A percentile compares a stretch with the other conserved stretches of the same genome.
Evolutionary conservation across 1,284 basidiomycete genomes (phyloP).

Genomic region (Xerocomus nothofagi): DNA sequence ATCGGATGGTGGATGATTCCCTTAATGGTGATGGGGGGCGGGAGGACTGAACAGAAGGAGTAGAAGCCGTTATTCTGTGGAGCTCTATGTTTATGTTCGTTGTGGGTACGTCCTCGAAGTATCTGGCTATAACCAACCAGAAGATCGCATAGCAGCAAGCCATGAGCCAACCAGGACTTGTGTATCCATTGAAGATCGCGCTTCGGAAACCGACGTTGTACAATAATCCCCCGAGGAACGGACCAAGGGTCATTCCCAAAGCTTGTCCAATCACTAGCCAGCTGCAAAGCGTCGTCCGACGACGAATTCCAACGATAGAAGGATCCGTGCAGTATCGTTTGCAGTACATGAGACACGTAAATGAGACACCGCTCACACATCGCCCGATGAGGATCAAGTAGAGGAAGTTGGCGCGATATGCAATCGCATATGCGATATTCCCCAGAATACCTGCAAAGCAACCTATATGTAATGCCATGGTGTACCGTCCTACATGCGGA

Average conservation of each 20-base stretch:
- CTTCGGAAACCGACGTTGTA: constrained; percentile 56
- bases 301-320: constrained; percentile 62
- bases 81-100: constrained; percentile 12
- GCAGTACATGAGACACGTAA: constrained; percentile 50
- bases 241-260: constrained; percentile 62
- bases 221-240: constrained; percentile 64
- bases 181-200: constrained; percentile 59
- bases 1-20: constrained; percentile 19
- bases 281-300: constrained; percentile 61
- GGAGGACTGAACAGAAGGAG: neutral
- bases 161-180: constrained; percentile 69
- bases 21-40: constrained; percentile 2
- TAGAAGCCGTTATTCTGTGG: constrained; percentile 4
- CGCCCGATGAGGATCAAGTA: constrained; percentile 52
- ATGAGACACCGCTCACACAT: constrained; percentile 46
- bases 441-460: constrained; percentile 45
- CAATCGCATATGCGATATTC: constrained; percentile 45
- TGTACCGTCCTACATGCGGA: constrained; percentile 49
- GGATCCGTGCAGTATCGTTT: constrained; percentile 68
- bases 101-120: constrained; percentile 54
- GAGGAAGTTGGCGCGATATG: constrained; percentile 45
- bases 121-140: constrained; percentile 43
- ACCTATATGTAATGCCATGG: constrained; percentile 43
- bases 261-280: constrained; percentile 67
- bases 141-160: constrained; percentile 54